phyloP scores from a whole-genome alignment of 202 grass and related monocot genomes.

The Saccharum hybrid region DNA sequence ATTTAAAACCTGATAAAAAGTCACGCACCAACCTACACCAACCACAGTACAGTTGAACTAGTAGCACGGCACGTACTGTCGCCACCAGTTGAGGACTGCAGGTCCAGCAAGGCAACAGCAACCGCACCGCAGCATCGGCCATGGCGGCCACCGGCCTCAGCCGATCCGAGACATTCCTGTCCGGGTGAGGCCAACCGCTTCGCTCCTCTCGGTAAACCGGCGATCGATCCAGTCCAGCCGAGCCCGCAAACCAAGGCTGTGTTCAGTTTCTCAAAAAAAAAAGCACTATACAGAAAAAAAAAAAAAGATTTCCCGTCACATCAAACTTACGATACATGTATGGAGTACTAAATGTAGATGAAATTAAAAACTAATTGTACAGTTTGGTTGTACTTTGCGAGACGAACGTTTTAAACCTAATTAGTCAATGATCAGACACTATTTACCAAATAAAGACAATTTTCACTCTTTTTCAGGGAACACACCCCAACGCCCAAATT shows the following conservation, averaged over 20 bases:
- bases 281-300: no score
- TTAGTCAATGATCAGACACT: no score
- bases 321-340: no score
- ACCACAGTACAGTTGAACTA: background rate
- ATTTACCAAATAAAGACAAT: no score
- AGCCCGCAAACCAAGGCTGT: slow-evolving; percentile 31
- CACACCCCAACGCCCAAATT: slow-evolving; percentile 23
- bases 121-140: slow-evolving; percentile 24
- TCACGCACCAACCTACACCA: slow-evolving; percentile 29
- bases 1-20: slow-evolving; percentile 12
- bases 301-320: no score
- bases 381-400: no score
- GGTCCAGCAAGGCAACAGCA: background rate
- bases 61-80: background rate
- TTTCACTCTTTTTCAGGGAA: no score
- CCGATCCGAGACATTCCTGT: slow-evolving; percentile 55
- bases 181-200: slow-evolving; percentile 44
- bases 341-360: no score
- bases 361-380: no score
- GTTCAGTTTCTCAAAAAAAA: no score
- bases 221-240: background rate
- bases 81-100: background rate
- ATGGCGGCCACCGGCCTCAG: slow-evolving; percentile 50
- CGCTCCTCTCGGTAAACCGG: slow-evolving; percentile 40
- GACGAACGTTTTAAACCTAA: no score